phyloP scores from a whole-genome alignment of 768 basidiomycete genomes.

The Crucibulum laeve region DNA sequence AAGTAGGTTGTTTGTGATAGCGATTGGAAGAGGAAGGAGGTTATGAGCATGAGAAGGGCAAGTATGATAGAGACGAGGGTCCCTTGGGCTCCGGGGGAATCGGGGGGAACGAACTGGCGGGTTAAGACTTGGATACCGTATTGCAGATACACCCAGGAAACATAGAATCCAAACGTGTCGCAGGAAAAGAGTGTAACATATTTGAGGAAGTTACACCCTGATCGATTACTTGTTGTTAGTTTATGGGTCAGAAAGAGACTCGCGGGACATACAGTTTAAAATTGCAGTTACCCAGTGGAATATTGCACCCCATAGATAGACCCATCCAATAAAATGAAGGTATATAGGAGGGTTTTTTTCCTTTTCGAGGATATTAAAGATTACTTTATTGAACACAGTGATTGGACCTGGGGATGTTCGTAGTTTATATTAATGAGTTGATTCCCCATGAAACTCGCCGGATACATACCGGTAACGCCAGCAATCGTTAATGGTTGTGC shows the following conservation, averaged over 20 bases:
- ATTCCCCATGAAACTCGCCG: neutral
- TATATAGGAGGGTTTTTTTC: conserved; percentile 64
- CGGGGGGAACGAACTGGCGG: conserved; percentile 50
- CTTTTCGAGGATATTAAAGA: conserved; percentile 67
- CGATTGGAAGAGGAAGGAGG: conserved; percentile 69
- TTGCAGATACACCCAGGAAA: conserved; percentile 86
- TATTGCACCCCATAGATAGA: conserved; percentile 87
- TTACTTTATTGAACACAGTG: conserved; percentile 89
- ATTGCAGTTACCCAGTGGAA: conserved; percentile 79
- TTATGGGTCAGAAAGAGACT: neutral
- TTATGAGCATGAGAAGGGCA: conserved; percentile 72
- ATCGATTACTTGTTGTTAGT: no score
- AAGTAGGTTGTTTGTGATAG: conserved; percentile 63
- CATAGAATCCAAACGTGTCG: conserved; percentile 91
- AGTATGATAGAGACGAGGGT: conserved; percentile 65
- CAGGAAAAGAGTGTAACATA: conserved; percentile 90
- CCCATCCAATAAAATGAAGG: conserved; percentile 88
- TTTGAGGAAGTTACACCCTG: conserved; percentile 80
- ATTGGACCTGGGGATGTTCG: conserved; percentile 62
- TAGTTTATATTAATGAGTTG: neutral
- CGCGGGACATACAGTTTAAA: conserved; percentile 56
- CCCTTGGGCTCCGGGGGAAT: conserved; percentile 35
- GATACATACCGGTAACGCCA: conserved; percentile 71
- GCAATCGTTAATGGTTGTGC: conserved; percentile 91
- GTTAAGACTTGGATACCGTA: conserved; percentile 85